These are phyloP conservation scores for Trichopus zeylanicus DNA, from an alignment of 116 monocot species.

Conservation along the genomic window DNA sequence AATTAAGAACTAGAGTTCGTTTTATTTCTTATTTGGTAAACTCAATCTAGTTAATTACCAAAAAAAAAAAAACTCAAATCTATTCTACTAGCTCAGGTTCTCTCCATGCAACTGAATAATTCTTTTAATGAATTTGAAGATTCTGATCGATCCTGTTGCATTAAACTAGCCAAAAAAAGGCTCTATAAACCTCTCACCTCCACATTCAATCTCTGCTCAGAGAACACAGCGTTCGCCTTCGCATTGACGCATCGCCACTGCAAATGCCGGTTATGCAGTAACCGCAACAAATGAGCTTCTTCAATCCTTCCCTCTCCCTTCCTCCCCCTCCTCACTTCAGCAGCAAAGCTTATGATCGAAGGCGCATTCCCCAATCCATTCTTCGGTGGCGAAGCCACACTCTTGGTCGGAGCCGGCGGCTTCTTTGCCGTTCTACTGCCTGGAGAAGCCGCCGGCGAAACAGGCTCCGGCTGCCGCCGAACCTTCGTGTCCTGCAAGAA, in stretches of 20 bases:
- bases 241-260: constrained; percentile 66
- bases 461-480: background rate
- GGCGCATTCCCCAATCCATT: constrained; percentile 27
- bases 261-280: constrained; percentile 60
- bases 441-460: background rate
- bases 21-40: too few species aligned
- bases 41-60: too few species aligned
- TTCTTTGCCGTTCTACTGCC: too few species aligned
- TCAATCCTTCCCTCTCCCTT: constrained; percentile 61
- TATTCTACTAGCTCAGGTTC: too few species aligned
- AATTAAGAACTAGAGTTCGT: too few species aligned
- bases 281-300: constrained; percentile 59
- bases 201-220: constrained; percentile 25
- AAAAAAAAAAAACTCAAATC: too few species aligned
- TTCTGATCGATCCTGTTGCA: too few species aligned
- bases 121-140: too few species aligned
- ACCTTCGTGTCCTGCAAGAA: constrained; percentile 5
- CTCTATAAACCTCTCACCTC: constrained; percentile 28
- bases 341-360: constrained; percentile 59
- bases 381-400: constrained; percentile 11
- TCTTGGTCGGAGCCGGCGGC: constrained; percentile 7
- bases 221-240: constrained; percentile 18
- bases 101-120: too few species aligned
- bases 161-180: background rate
- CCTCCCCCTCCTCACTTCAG: constrained; percentile 46